phyloP scores from a whole-genome alignment of 2,329 filamentous ascomycete species.

The Calycina herbarum region DNA sequence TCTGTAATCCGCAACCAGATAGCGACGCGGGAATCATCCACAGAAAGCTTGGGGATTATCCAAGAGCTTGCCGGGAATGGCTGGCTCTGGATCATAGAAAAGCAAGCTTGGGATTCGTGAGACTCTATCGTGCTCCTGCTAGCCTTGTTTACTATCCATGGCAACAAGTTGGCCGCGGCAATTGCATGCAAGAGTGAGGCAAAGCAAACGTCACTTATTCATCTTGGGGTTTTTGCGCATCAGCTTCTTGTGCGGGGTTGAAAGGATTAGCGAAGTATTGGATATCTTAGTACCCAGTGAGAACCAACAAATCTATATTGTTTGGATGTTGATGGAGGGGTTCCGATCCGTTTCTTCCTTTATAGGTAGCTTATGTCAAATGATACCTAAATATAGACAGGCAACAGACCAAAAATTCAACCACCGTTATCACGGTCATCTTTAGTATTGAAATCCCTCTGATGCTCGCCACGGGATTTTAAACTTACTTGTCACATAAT shows the following conservation, averaged over 20 bases:
- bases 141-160: not conserved
- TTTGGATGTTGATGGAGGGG: not conserved
- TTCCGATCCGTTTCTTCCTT: not conserved
- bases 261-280: not conserved
- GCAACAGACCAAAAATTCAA: not conserved
- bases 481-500: too few species aligned
- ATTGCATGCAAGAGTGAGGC: conserved; percentile 1
- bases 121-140: not conserved
- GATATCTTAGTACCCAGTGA: not conserved
- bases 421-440: too few species aligned
- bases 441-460: too few species aligned
- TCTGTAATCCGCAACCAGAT: not conserved
- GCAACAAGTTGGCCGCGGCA: not conserved
- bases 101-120: not conserved
- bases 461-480: too few species aligned
- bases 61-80: not conserved
- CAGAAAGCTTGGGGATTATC: too few species aligned
- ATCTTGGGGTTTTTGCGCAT: not conserved
- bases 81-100: not conserved
- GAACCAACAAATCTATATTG: not conserved
- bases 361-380: not conserved
- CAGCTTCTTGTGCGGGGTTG: not conserved
- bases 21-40: too few species aligned
- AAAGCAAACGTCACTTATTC: not conserved
- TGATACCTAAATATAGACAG: not conserved